A percentile compares a stretch with the other conserved stretches of the same genome.
These are phyloP conservation scores for Heliamphora exappendiculata DNA, from an alignment of 148 eudicot genomes.

Conservation along the genomic window DNA sequence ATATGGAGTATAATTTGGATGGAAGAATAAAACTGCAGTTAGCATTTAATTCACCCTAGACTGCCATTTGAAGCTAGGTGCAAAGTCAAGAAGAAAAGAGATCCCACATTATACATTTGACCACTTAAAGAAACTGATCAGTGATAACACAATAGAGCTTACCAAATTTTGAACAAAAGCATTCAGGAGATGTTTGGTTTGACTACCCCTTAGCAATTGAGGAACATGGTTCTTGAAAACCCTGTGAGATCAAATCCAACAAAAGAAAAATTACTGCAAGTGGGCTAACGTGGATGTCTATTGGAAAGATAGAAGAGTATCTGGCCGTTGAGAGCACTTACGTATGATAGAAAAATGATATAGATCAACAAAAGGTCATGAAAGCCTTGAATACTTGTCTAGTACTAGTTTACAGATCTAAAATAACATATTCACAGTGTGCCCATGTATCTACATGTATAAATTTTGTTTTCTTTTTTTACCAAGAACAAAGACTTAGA, in stretches of 20 bases:
- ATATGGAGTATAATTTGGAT: neutral
- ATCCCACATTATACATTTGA: neutral
- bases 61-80: neutral
- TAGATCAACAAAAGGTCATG: neutral
- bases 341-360: neutral
- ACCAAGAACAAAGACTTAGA: too few relatives aligned
- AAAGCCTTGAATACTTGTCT: neutral
- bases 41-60: neutral
- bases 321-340: neutral
- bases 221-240: constrained; percentile 71
- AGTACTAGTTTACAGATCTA: neutral
- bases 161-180: constrained; percentile 59
- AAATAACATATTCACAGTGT: neutral
- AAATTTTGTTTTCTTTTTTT: too few relatives aligned
- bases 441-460: neutral
- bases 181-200: constrained; percentile 42
- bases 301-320: neutral
- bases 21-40: neutral
- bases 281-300: neutral
- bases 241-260: constrained; percentile 42
- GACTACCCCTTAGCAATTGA: constrained; percentile 51
- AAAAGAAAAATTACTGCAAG: neutral
- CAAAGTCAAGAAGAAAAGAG: neutral
- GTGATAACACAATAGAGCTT: constrained; percentile 12
- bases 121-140: neutral